Evolutionary conservation across 129 eudicot species (phyloP), one percentile per base, ranked within the genome.

Genomic region (Pseudognaphalium luteoalbum): DNA sequence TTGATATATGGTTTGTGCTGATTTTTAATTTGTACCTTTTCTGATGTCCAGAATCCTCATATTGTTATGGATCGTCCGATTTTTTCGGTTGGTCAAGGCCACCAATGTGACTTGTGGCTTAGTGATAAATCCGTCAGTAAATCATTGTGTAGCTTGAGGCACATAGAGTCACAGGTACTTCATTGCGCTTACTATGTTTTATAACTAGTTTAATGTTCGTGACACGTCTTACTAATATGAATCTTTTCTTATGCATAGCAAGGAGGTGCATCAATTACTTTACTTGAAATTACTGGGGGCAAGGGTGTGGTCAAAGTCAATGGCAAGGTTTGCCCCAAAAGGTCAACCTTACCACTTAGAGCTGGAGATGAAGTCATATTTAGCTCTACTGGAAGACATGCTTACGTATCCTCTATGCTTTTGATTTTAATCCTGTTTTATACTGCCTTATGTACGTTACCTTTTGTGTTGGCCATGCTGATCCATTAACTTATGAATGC

Each of bases 321-420:
- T 80, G 91, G 96, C 25, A 87, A 84, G 78, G 52, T 72, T 15
- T 87, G 82, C 75, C 81, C 86, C 6, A 88, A 93, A 82, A 83
- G 86, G 71, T 79, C 97, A 15, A 83, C 91, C 7, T 62, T 88
- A 56, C 92, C 85, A 9, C 82, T 93, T 30, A 85, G 74, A 67
- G 91, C 86, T 47, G 97, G 98, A 64, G 98, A 94, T 75, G 98
- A 91, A 81, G 88, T 94, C 78, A 87, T 91, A 41, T 94, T 94
- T 70, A 85, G 91, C 78, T 82, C 89, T 67, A 78, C 93, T 0
- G 97, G 89, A 29, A 81, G 85, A 70, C 92, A 91, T 84, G 88
- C 97, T 74, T 94, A 94, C 70, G 98, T 93, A 93, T 93, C 96
- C 98, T 88, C 85, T 9, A 50, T 22, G 2, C 58, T 16, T 7